Evolutionary conservation across 768 basidiomycete genomes (phyloP), one percentile per base, ranked within the genome.

Genomic region (Albatrellus ellisii): DNA sequence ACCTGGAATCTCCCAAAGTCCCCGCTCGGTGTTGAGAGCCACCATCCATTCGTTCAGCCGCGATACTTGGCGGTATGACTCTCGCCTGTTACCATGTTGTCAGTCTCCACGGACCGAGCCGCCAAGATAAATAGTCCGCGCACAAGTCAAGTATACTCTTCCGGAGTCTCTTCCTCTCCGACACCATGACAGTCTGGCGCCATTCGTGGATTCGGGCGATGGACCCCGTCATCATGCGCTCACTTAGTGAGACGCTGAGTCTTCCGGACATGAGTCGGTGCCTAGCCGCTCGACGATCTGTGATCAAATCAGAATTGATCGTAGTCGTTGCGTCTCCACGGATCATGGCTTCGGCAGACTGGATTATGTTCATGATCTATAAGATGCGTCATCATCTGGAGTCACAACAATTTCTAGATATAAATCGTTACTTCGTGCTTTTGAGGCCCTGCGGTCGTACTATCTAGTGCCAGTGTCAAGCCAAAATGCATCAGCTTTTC

Each of bases 91-190:
- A 1, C 48, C n/a, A 24, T 26, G 39, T 47, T 3, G 42, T 12
- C 39, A 17, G 27, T 32, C 20, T 11, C 20, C 6, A 5, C 8
- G 20, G 22, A 31, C 4, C 39, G 3, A 20, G 28, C 12, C 36
- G 11, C 29, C 36, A 18, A 3, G 20, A 40, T 4, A 32, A 2
- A 20, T 6, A 22, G 22, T 9, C 10, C 28, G 61, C 76, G 43
- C 44, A 88, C 87, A 78, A 54, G 56, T 90, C 87, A n/a, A 87
- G 61, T 2, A 77, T 54, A 20, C 66, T 73, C 58, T 86, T 86
- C 28, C 82, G 66, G 44, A 83, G 55, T 2, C 83, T 67, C 58
- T 87, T 86, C 50, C 65, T 64, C 59, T 89, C 87, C 0, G 82
- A 78, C 4, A 58, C 59, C 32, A 74, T 66, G 28, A 89, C 77